Percentiles rank a stretch among this genome's conserved stretches.
Evolutionary conservation across 371 early-diverging fungal genomes (phyloP).

Genomic region (Mortierella sp.): DNA sequence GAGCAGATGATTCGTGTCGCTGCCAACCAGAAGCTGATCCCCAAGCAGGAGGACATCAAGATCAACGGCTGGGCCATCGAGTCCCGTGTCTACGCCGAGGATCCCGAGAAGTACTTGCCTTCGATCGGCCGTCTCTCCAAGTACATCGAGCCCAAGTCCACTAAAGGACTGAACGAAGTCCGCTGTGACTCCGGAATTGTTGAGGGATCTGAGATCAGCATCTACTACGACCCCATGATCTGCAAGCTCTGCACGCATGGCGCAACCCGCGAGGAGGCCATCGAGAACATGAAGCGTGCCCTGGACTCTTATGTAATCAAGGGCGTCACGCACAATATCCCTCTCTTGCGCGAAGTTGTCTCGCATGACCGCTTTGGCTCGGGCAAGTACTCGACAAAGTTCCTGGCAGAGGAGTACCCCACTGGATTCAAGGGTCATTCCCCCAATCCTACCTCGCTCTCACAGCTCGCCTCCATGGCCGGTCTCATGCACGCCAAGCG

Average conservation of each 20-base stretch:
- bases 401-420: constrained; percentile 93
- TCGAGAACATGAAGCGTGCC: constrained; percentile 82
- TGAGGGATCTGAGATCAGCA: constrained; percentile 86
- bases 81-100: constrained; percentile 92
- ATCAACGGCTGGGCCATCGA: constrained; percentile 89
- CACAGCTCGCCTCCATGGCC: constrained; percentile 73
- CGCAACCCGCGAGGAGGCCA: constrained; percentile 79
- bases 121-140: constrained; percentile 89
- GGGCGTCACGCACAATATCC: constrained; percentile 96
- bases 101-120: constrained; percentile 89
- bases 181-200: constrained; percentile 87
- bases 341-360: constrained; percentile 90
- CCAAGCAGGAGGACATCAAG: constrained; percentile 69
- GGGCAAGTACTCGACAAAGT: constrained; percentile 90
- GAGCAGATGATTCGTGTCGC: constrained; percentile 90
- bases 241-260: constrained; percentile 93
- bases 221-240: constrained; percentile 88
- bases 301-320: constrained; percentile 93
- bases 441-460: constrained; percentile 58
- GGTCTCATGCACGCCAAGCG: constrained; percentile 79
- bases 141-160: constrained; percentile 74
- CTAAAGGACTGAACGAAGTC: constrained; percentile 65
- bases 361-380: constrained; percentile 78
- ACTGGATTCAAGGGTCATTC: constrained; percentile 86
- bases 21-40: constrained; percentile 69